Percentiles rank a stretch among this genome's conserved stretches.
These are phyloP conservation scores for Linum usitatissimum DNA, from an alignment of 345 rosid genomes.

Conservation along the genomic window DNA sequence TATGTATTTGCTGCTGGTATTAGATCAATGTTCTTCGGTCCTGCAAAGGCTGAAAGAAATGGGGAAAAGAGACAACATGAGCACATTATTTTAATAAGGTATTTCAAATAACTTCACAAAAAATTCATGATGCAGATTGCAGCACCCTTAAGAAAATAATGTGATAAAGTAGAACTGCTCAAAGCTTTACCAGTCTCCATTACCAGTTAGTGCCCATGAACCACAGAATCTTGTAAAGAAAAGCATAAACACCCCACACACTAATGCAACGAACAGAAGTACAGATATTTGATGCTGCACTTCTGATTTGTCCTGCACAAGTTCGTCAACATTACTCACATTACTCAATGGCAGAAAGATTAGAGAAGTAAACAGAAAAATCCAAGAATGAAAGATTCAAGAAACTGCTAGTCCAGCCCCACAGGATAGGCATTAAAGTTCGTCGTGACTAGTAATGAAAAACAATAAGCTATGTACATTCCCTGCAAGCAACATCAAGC, in stretches of 20 bases:
- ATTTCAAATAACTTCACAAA: neutral
- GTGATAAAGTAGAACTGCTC: neutral
- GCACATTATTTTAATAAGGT: neutral
- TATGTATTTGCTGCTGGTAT: conserved; percentile 21
- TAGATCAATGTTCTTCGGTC: conserved; percentile 13
- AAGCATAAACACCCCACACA: conserved; percentile 5
- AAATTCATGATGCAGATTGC: neutral
- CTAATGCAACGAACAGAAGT: conserved; percentile 4
- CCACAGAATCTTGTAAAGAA: conserved; percentile 7
- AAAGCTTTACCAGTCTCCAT: conserved; percentile 2
- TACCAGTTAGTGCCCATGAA: conserved; percentile 6
- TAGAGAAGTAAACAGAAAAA: neutral
- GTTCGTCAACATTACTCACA: neutral
- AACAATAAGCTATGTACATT: too few relatives aligned
- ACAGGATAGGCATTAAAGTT: too few relatives aligned
- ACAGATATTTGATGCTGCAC: conserved; percentile 8
- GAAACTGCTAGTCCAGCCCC: too few relatives aligned
- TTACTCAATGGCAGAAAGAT: neutral
- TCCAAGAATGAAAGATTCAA: too few relatives aligned
- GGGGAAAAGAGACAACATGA: neutral
- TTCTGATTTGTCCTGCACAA: conserved; percentile 5
- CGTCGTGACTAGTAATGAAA: too few relatives aligned
- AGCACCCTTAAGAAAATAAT: neutral
- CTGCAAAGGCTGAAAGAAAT: conserved; percentile 13
- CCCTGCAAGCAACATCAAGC: too few relatives aligned